Base-by-base conservation (phyloP, 2,329 filamentous ascomycete species). In the Sporothrix pallida region DNA sequence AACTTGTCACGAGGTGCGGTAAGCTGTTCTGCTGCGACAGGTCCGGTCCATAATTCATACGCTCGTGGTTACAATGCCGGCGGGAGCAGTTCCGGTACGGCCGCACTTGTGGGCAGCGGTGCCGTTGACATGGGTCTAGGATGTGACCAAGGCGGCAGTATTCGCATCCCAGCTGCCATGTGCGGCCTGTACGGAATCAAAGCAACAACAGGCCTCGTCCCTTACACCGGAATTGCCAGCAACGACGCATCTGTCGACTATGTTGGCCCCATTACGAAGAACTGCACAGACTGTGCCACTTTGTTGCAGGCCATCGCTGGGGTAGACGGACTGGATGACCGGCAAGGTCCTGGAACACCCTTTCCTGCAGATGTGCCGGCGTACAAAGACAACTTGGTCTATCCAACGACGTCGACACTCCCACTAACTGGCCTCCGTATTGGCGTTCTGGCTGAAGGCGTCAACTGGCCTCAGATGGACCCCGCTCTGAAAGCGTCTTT, bases 201-300 rank as follows among this genome's bases (percentile, higher is more conserved):
- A 2, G 60, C 60, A 10, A 72, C 78, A 12, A 73, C 77, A 3
- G 77, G 78, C 31, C 76, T 82, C 31, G 79, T 86, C 37, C 60
- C 60, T 15, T 65, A 65, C 37, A 65, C 60, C 6, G 60, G 60
- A 1, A 65, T 65, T n/a, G 60, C 60, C 37, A 65, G 60, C 60
- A 65, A 65, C 60, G 60, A 65, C 6, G 60, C 60, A 7, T 65
- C 60, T 1, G 60, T 65, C 17, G 60, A 65, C 60, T 65, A 65
- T 6, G 60, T 65, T 15, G 60, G 60, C 37, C 60, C 60, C 0
- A 65, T 65, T 17, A 65, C 60, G 37, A 65, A 37, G 17, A 46
- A 17, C 0, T 46, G 60, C 60, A 65, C 60, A 1, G 60, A 65
- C 42, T 65, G 60, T 65, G 60, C 60, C 3, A 23, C 17, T 4